Evolutionary conservation across 169 alveolate species (phyloP).

Genomic region (Theileria luwenshuni): DNA sequence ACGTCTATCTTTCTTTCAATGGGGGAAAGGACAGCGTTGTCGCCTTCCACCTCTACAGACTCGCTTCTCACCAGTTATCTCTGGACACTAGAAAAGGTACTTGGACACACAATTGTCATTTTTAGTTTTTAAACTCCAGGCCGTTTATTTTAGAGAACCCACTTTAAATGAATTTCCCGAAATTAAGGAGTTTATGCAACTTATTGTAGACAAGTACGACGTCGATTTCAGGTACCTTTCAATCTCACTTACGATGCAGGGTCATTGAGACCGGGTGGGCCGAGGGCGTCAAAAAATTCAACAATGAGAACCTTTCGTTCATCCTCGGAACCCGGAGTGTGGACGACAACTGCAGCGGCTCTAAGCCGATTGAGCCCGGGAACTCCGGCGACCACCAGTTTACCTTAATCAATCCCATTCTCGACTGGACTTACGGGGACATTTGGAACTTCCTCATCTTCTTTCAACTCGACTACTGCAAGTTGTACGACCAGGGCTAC

Average conservation of each 20-base stretch:
- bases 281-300: conserved; percentile 39
- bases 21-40: conserved; percentile 82
- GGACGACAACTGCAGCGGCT: conserved; percentile 18
- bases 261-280: conserved; percentile 41
- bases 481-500: conserved; percentile 74
- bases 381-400: conserved; percentile 59
- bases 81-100: conserved; percentile 17
- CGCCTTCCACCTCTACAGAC: conserved; percentile 69
- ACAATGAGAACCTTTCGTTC: conserved; percentile 21
- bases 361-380: conserved; percentile 34
- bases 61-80: conserved; percentile 59
- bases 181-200: conserved; percentile 29
- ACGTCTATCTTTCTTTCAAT: conserved; percentile 76
- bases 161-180: conserved; percentile 31
- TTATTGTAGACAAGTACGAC: conserved; percentile 4
- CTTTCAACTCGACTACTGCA: conserved; percentile 73
- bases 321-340: conserved; percentile 42
- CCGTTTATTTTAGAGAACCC: conserved; percentile 46
- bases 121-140: background rate
- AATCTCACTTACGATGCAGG: conserved; percentile 8
- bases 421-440: conserved; percentile 78
- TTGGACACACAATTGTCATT: background rate
- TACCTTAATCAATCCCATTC: conserved; percentile 64
- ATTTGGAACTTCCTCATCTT: conserved; percentile 74
- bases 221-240: conserved; percentile 15